A percentile compares a stretch with the other conserved stretches of the same genome.
phyloP scores from a whole-genome alignment of 371 early-diverging fungal genomes.

The Apophysomyces elegans region DNA sequence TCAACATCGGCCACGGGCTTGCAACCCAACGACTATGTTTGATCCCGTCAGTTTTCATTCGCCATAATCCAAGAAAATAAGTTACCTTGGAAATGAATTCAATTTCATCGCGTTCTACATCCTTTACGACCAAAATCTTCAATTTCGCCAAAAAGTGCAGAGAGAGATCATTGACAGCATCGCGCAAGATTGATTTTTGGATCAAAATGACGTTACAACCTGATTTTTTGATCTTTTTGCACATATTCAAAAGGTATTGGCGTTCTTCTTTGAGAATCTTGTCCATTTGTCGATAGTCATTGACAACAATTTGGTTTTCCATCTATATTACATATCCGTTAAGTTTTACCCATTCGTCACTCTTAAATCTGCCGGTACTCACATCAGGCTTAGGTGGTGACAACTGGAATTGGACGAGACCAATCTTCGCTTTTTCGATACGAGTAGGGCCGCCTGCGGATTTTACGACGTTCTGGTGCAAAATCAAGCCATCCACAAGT shows the following conservation, averaged over 20 bases:
- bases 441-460: slow-evolving; percentile 93
- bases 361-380: slow-evolving; percentile 19
- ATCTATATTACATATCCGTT: slow-evolving; percentile 57
- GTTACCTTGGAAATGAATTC: slow-evolving; percentile 95
- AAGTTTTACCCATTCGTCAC: no score
- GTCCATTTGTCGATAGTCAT: slow-evolving; percentile 99
- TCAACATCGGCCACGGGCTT: slow-evolving; percentile 99
- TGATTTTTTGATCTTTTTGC: slow-evolving; percentile 98
- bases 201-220: slow-evolving; percentile 98
- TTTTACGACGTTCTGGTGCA: slow-evolving; percentile 91
- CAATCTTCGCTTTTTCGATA: slow-evolving; percentile 98
- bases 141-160: slow-evolving; percentile 98
- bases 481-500: slow-evolving; percentile 90
- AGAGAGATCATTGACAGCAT: slow-evolving; percentile 98
- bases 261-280: slow-evolving; percentile 99
- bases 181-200: slow-evolving; percentile 99
- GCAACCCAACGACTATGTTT: slow-evolving; percentile 84
- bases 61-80: neutral
- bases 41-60: neutral
- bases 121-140: slow-evolving; percentile 98
- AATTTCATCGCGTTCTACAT: slow-evolving; percentile 99
- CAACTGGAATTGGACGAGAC: slow-evolving; percentile 98
- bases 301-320: slow-evolving; percentile 99
- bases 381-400: slow-evolving; percentile 99
- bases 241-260: slow-evolving; percentile 96